A percentile compares a stretch with the other conserved stretches of the same genome.
These are phyloP conservation scores for Xylariales sp. DNA, from an alignment of 2,329 filamentous ascomycete genomes.

Conservation along the genomic window DNA sequence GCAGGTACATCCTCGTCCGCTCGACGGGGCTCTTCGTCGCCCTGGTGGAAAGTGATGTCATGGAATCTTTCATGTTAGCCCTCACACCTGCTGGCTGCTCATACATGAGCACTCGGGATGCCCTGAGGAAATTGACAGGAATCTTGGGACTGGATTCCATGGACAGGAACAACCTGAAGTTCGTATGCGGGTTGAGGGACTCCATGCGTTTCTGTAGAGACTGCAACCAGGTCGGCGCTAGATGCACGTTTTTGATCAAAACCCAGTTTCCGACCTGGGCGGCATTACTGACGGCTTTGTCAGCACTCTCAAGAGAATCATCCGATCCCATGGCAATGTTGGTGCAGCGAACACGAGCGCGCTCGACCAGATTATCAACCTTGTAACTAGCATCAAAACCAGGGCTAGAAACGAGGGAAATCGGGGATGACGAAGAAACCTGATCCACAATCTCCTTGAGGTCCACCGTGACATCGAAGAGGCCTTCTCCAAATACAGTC, in stretches of 20 bases:
- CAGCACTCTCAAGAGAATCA: slow-evolving; percentile 84
- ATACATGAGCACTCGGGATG: slow-evolving; percentile 92
- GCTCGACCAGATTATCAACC: slow-evolving; percentile 89
- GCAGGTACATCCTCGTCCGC: slow-evolving; percentile 80
- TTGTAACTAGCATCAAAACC: slow-evolving; percentile 99
- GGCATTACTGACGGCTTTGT: slow-evolving; percentile 91
- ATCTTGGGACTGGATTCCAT: slow-evolving; percentile 98
- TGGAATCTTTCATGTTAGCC: slow-evolving; percentile 97
- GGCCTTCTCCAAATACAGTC: slow-evolving; percentile 75
- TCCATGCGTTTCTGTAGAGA: slow-evolving; percentile 96
- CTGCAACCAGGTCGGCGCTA: slow-evolving; percentile 93
- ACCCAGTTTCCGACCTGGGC: slow-evolving; percentile 94
- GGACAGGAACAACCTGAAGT: slow-evolving; percentile 93
- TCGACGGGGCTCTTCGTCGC: slow-evolving; percentile 83
- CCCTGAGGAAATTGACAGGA: slow-evolving; percentile 88
- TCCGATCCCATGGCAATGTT: slow-evolving; percentile 99
- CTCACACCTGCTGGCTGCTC: slow-evolving; percentile 95
- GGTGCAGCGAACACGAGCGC: slow-evolving; percentile 75
- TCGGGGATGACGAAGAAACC: slow-evolving; percentile 77
- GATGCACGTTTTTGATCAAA: slow-evolving; percentile 96
- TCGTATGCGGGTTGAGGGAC: slow-evolving; percentile 84
- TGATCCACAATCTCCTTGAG: slow-evolving; percentile 80
- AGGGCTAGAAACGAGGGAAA: slow-evolving; percentile 89
- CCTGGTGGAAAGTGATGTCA: slow-evolving; percentile 74
- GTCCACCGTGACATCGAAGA: slow-evolving; percentile 83